Base-by-base conservation (phyloP, 768 basidiomycete genomes). In the Lactarius psammicola region DNA sequence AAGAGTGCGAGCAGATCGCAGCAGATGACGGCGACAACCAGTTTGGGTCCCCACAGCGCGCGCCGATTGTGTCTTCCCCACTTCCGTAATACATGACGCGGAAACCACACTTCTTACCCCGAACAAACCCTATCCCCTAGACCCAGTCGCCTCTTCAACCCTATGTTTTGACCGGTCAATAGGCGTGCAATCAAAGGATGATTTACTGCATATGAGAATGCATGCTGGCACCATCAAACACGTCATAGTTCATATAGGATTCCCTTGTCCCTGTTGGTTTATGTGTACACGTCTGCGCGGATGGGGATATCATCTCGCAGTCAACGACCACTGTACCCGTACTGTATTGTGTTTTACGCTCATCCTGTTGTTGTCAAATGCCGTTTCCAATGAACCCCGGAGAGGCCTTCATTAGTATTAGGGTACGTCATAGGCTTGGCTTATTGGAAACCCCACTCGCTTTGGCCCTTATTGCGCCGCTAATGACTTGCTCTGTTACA, bases 161-260 rank as follows among this genome's bases (percentile, higher is more conserved):
- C 20, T 55, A 59, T 5, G 42, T 36, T 44, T 30, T 56, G 15
- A 33, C 64, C 54, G 51, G 63, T 8, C 53, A 53, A 64, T 63
- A 57, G 55, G 42, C 23, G 20, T 30, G 17, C 33, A 18, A 55
- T 30, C 44, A 56, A n/a, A 38, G 18, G 10, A 38, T 28, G n/a
- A 18, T 57, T 18, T 28, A 36, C 2, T 15, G 18, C 28, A n/a
- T 31, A 17, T 18, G 53, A 30, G 28, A 7, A 54, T 9, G 26
- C 28, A 53, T 30, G 46, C 26, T 28, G 33, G 26, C 40, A 28
- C 15, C 33, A 60, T 51, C 26, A 28, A 34, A 55, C 58, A 55
- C 46, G 46, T 20, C 64, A 54, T 58, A 55, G 58, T 55, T 65
- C 53, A 20, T 65, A 44, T 55, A 44, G n/a, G 10, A 54, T 54